Percentiles rank a stretch among this genome's conserved stretches.
These are phyloP conservation scores for Chlamydomonas sphaeroides DNA, from an alignment of 139 green algal species.

Conservation along the genomic window DNA sequence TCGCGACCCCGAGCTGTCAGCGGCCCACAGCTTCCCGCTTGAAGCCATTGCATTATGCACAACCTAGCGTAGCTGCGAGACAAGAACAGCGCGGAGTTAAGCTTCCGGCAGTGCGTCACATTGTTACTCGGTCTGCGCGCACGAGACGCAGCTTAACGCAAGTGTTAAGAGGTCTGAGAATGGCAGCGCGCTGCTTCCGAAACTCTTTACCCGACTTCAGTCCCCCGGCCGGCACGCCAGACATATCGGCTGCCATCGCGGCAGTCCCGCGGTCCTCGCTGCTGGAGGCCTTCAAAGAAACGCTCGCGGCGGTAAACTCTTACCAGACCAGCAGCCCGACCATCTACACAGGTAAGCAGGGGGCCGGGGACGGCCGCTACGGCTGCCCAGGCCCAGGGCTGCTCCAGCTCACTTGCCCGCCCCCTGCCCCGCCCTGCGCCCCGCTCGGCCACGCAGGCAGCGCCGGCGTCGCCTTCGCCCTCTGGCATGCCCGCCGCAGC, in stretches of 20 bases:
- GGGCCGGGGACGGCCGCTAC: neutral
- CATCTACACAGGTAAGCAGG: conserved; percentile 28
- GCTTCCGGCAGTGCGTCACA: no score
- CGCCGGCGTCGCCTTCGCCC: conserved; percentile 24
- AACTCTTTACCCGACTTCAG: neutral
- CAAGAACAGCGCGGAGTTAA: no score
- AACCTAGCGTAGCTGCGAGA: no score
- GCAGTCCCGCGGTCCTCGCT: neutral
- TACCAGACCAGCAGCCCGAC: neutral
- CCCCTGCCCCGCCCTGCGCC: neutral
- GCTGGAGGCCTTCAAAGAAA: neutral
- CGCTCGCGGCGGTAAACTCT: neutral
- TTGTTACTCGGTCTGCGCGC: no score
- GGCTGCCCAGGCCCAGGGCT: neutral
- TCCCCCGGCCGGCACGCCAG: no score
- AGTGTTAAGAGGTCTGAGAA: no score
- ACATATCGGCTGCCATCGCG: no score
- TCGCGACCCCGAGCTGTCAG: no score
- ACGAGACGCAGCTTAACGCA: no score
- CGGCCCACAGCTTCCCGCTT: no score
- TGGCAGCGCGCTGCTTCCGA: neutral
- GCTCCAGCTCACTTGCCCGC: no score
- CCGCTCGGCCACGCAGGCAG: conserved; percentile 15
- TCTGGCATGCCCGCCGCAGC: conserved; percentile 10
- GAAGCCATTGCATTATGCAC: no score